Percentiles rank a stretch among this genome's conserved stretches.
Conservation (phyloP, 2,329 filamentous ascomycete species). For the Tolypocladium inflatum region DNA sequence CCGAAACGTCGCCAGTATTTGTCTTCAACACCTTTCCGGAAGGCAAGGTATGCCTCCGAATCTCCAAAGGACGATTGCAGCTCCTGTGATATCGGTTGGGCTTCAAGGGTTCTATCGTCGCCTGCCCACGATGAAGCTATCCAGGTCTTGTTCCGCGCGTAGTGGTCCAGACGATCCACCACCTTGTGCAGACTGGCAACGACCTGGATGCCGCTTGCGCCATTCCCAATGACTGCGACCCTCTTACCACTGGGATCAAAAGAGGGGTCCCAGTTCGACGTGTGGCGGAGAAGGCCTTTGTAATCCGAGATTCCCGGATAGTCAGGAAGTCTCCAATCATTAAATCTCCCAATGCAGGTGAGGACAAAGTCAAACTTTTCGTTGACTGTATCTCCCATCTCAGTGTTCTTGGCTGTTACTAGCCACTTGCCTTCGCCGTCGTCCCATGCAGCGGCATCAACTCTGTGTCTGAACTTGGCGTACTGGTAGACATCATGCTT, state of each 20-base stretch:
- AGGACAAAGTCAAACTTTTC: conserved; percentile 52
- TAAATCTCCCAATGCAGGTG: conserved; percentile 56
- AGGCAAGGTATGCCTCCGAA: conserved; percentile 49
- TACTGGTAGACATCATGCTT: conserved; percentile 57
- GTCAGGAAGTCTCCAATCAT: conserved; percentile 52
- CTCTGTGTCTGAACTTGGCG: conserved; percentile 43
- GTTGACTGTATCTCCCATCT: conserved; percentile 24
- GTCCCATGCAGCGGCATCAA: conserved; percentile 48
- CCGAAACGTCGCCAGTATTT: conserved; percentile 53
- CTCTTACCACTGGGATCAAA: conserved; percentile 39
- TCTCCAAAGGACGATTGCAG: conserved; percentile 51
- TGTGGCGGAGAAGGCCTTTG: conserved; percentile 47
- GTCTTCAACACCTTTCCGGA: conserved; percentile 46
- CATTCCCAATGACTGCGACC: conserved; percentile 54
- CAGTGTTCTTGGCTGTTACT: conserved; percentile 33
- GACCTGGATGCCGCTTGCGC: conserved; percentile 50
- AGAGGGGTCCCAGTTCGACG: conserved; percentile 47
- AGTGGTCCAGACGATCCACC: conserved; percentile 49
- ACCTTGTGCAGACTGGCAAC: conserved; percentile 40
- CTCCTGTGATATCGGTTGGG: conserved; percentile 44
- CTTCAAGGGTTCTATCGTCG: conserved; percentile 41
- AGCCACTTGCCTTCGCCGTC: conserved; percentile 42
- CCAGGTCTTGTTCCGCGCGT: conserved; percentile 58
- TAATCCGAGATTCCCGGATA: conserved; percentile 48
- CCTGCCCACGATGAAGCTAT: conserved; percentile 53